phyloP scores from a whole-genome alignment of 139 green algal genomes.

The Coelastrella sp. region DNA sequence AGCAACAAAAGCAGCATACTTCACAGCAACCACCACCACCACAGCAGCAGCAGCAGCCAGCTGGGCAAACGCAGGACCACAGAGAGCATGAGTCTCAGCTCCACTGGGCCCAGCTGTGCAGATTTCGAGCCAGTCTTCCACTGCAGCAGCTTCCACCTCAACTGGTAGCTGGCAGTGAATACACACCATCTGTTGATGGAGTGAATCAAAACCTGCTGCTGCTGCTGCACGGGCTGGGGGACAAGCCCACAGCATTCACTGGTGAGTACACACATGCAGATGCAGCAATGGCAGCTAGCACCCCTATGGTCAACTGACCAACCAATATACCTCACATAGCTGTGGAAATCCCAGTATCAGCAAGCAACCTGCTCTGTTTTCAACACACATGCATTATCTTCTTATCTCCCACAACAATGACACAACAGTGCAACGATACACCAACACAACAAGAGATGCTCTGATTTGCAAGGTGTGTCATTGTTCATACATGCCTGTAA shows the following conservation, averaged over 20 bases:
- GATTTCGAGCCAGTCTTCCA: background rate
- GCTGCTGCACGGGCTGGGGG: conserved; percentile 60
- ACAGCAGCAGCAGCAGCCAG: conserved; percentile 8
- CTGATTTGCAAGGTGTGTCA: too few relatives aligned
- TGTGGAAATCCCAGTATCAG: too few relatives aligned
- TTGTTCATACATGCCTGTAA: background rate
- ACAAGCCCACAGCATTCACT: conserved; percentile 49
- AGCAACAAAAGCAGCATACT: background rate
- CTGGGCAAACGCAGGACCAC: background rate
- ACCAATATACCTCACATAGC: too few relatives aligned
- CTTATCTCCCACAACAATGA: too few relatives aligned
- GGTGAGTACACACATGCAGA: background rate
- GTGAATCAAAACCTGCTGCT: conserved; percentile 55
- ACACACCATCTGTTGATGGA: conserved; percentile 44
- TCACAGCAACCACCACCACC: background rate
- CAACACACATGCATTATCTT: too few relatives aligned
- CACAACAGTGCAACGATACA: too few relatives aligned
- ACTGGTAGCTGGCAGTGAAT: conserved; percentile 19
- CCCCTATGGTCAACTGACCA: too few relatives aligned
- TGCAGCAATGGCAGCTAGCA: background rate
- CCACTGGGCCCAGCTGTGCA: background rate
- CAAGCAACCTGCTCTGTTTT: too few relatives aligned
- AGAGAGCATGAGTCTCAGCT: background rate
- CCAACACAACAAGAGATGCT: too few relatives aligned
- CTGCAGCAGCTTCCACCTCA: conserved; percentile 36